Percentiles rank a stretch among this genome's conserved stretches.
Conservation (phyloP, 2,329 filamentous ascomycete genomes). For the Ramularia endophylla region DNA sequence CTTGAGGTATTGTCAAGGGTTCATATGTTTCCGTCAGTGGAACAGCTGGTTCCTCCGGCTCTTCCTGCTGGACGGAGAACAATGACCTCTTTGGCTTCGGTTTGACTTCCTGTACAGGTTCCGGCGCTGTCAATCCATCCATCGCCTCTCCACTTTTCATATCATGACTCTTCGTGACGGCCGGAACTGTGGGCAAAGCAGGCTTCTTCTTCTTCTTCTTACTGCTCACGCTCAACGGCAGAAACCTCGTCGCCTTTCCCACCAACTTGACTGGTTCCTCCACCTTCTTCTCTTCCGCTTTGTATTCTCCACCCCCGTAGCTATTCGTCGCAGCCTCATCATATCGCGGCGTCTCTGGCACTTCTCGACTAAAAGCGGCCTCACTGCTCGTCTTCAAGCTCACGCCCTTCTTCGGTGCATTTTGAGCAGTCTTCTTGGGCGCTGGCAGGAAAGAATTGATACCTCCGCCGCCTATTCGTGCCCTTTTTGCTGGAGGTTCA, state of each 20-base stretch:
- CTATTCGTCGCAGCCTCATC: constrained; percentile 13
- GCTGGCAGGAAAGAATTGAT: constrained; percentile 85
- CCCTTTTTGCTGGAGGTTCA: constrained; percentile 65
- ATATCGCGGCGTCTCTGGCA: constrained; percentile 39
- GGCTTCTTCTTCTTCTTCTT: constrained; percentile 61
- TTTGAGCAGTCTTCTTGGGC: constrained; percentile 56
- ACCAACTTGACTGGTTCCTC: constrained; percentile 61
- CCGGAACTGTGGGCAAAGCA: constrained; percentile 2
- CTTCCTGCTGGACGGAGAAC: constrained; percentile 55
- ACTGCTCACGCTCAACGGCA: constrained; percentile 76
- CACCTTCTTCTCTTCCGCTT: constrained; percentile 28
- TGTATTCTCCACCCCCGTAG: constrained; percentile 39
- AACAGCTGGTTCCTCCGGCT: constrained; percentile 21
- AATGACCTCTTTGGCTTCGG: constrained; percentile 59
- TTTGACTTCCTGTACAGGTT: constrained; percentile 18
- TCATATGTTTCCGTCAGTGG: constrained; percentile 27
- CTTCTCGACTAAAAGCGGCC: constrained; percentile 69
- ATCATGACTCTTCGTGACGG: neutral
- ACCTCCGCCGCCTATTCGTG: constrained; percentile 58
- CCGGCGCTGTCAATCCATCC: constrained; percentile 1
- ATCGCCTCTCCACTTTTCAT: constrained; percentile 4
- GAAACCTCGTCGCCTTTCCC: constrained; percentile 81
- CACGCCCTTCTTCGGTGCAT: constrained; percentile 50
- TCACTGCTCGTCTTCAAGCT: constrained; percentile 77
- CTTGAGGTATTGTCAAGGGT: constrained; percentile 28